These are phyloP conservation scores for Lachnellula arida DNA, from an alignment of 2,329 filamentous ascomycete genomes.

Conservation along the genomic window DNA sequence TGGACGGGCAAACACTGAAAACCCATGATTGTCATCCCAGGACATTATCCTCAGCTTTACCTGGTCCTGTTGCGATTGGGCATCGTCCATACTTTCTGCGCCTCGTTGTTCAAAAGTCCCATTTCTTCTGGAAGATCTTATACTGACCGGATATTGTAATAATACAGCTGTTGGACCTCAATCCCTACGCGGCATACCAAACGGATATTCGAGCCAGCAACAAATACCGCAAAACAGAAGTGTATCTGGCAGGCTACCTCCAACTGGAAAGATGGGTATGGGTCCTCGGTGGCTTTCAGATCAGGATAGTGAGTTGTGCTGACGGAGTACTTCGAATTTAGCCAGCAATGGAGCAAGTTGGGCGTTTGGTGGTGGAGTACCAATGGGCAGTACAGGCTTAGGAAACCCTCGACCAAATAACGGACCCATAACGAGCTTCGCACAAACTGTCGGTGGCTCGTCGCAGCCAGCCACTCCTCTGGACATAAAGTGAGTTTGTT, in stretches of 20 bases:
- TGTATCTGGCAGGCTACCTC: slow-evolving; percentile 56
- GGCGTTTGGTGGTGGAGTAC: slow-evolving; percentile 58
- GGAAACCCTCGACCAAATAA: slow-evolving; percentile 50
- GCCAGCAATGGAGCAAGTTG: slow-evolving; percentile 42
- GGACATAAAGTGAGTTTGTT: slow-evolving; percentile 57
- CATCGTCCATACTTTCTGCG: not conserved
- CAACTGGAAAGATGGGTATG: slow-evolving; percentile 62
- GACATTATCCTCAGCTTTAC: not conserved
- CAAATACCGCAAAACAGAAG: slow-evolving; percentile 51
- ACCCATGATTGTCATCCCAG: no score
- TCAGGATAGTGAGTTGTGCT: slow-evolving; percentile 12
- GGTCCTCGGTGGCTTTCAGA: slow-evolving; percentile 3
- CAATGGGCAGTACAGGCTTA: slow-evolving; percentile 53
- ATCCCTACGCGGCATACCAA: slow-evolving; percentile 57
- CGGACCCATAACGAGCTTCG: slow-evolving; percentile 59
- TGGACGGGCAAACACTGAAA: no score
- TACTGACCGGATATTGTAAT: slow-evolving; percentile 17
- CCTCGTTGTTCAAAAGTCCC: not conserved
- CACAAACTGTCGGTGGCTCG: slow-evolving; percentile 56
- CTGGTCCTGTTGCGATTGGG: not conserved
- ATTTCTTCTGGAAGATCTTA: not conserved
- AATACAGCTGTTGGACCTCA: slow-evolving; percentile 48
- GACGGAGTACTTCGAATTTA: slow-evolving; percentile 28
- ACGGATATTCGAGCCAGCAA: slow-evolving; percentile 55
- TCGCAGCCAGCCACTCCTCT: slow-evolving; percentile 58